Evolutionary conservation across 306 rosid species (phyloP).

Genomic region (Calophaca sinica): DNA sequence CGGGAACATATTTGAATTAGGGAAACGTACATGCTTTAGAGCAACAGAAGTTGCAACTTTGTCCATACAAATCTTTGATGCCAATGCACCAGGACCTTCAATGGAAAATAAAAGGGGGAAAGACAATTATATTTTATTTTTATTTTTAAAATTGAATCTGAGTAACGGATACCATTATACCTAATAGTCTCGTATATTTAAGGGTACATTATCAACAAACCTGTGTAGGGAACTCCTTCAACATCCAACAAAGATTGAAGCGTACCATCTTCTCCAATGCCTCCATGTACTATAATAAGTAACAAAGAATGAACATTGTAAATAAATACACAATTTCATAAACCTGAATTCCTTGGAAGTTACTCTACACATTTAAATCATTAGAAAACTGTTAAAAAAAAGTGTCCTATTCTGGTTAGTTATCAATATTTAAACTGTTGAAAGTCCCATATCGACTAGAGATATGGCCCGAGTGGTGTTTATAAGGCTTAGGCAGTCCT

Average conservation of each 20-base stretch:
- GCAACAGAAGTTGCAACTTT: slow-evolving; percentile 90
- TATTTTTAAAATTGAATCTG: slow-evolving; percentile 17
- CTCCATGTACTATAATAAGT: slow-evolving; percentile 85
- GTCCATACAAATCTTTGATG: slow-evolving; percentile 92
- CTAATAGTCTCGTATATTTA: slow-evolving; percentile 13
- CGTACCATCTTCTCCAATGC: slow-evolving; percentile 97
- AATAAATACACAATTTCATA: slow-evolving; percentile 31
- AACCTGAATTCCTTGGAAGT: slow-evolving; percentile 17
- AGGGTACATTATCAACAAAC: slow-evolving; percentile 51
- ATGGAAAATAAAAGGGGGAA: slow-evolving; percentile 22
- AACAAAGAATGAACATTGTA: slow-evolving; percentile 42
- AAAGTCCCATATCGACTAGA: no score
- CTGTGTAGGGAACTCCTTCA: slow-evolving; percentile 88
- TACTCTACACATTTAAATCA: slow-evolving; percentile 9
- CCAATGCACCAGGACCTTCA: slow-evolving; percentile 87
- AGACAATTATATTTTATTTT: slow-evolving; percentile 6
- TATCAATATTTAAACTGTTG: slow-evolving; percentile 4
- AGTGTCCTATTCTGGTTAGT: slow-evolving; percentile 15
- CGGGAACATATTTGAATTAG: slow-evolving; percentile 20
- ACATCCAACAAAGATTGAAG: slow-evolving; percentile 89
- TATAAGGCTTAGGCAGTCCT: no score
- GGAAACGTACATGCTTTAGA: slow-evolving; percentile 70
- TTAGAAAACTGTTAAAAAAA: slow-evolving; percentile 20
- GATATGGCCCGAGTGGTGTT: no score
- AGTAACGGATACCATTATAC: slow-evolving; percentile 31